These are phyloP conservation scores for Cercospora zeae-maydis DNA, from an alignment of 2,329 filamentous ascomycete species.

Conservation along the genomic window DNA sequence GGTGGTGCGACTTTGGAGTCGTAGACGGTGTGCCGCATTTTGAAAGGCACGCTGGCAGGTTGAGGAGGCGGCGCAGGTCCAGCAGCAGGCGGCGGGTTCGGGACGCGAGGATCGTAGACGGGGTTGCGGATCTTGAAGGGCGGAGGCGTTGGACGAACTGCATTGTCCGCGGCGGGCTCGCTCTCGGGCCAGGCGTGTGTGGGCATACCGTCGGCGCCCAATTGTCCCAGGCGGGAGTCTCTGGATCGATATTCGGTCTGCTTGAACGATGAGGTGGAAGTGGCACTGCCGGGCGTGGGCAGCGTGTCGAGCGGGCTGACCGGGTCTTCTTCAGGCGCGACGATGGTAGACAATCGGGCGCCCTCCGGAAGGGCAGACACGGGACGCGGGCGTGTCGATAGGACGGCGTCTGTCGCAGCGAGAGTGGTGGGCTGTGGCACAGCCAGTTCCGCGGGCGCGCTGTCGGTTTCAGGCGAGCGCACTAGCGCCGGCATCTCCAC, in stretches of 20 bases:
- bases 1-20: conserved; percentile 24
- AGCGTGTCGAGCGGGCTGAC: conserved; percentile 20
- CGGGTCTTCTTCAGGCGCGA: conserved; percentile 17
- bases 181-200: conserved; percentile 24
- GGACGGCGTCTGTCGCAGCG: conserved; percentile 8
- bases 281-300: conserved; percentile 2
- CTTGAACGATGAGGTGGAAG: conserved; percentile 9
- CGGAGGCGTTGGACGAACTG: conserved; percentile 8
- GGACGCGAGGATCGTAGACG: conserved; percentile 26
- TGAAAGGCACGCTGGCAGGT: conserved; percentile 26
- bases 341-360: conserved; percentile 13
- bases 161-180: conserved; percentile 1
- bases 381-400: conserved; percentile 17
- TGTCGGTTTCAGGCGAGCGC: conserved; percentile 15
- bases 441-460: conserved; percentile 13
- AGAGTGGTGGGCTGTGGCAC: conserved; percentile 9
- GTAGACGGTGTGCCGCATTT: conserved; percentile 29
- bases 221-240: conserved; percentile 27
- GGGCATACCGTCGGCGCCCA: conserved; percentile 35
- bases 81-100: conserved; percentile 3
- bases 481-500: conserved; percentile 12
- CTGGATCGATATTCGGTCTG: conserved; percentile 21
- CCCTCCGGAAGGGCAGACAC: conserved; percentile 19
- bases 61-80: conserved; percentile 6
- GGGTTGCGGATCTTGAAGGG: conserved; percentile 33